Base-by-base conservation (phyloP, 2,329 filamentous ascomycete species). In the Pyrenochaeta sp. region DNA sequence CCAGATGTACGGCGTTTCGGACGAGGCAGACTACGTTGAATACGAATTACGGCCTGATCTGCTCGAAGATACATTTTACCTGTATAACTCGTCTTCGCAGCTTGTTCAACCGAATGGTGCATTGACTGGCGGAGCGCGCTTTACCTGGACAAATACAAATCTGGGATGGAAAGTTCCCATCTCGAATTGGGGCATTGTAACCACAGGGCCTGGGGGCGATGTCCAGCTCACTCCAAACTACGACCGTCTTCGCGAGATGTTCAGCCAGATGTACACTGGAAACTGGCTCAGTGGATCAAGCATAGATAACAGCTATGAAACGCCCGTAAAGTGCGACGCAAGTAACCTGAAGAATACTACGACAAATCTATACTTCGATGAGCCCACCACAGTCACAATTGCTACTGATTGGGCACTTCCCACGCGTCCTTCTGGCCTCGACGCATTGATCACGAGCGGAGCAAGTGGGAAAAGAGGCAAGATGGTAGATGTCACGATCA, bases 401-500 rank as follows among this genome's bases (percentile, higher is more conserved):
- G 51, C 58, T 10, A 53, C 54, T 9, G 58, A 61, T 11, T 56
- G 55, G 51, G 45, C 45, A 20, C 39, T 58, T 14, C 58, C 58
- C 9, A 56, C 58, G 10, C 29, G 55, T 9, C 58, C 55, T 7
- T 3, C 49, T 3, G 51, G 49, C 3, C 12, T 61, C 14, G 48
- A 58, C 45, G 54, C 48, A 17, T 14, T 61, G 18, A 54, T 61
- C n/a, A 58, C 49, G 1, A 53, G 20, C 14, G 58, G 55, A 12
- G 51, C 32, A 2, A 15, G n/a, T 7, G 58, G 55, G 18, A 51
- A 35, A 17, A 54, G 49, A 31, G 58, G 58, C 1, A 45, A 56
- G 14, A 61, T 61, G 58, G 58, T 61, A 1, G 58, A 61, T 41
- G 58, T 61, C 1, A 46, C 45, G 4, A 29, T 58, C 9, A 61